phyloP scores from a whole-genome alignment of 495 filamentous ascomycete species.

The Xylaria palmicola region DNA sequence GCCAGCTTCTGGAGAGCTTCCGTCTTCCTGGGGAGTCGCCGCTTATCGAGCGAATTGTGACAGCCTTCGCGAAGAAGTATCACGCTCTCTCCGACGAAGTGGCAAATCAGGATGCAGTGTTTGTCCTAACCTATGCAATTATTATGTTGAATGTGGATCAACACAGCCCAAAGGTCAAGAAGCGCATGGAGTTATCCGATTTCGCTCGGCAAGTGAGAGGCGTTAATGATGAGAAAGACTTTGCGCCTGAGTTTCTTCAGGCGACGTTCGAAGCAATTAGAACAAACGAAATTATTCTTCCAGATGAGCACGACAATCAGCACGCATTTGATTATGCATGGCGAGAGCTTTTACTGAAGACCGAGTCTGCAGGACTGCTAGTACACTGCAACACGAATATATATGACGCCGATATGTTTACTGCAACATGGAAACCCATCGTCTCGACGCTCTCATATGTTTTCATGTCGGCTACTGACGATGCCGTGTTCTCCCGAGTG shows the following conservation, averaged over 20 bases:
- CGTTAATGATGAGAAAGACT: conserved; percentile 83
- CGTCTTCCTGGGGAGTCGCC: conserved; percentile 89
- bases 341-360: conserved; percentile 89
- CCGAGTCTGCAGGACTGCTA: conserved; percentile 69
- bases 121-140: conserved; percentile 89
- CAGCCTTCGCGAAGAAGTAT: conserved; percentile 82
- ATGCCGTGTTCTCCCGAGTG: conserved; percentile 91
- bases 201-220: conserved; percentile 88
- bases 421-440: conserved; percentile 91
- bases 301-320: conserved; percentile 94
- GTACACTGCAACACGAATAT: conserved; percentile 87
- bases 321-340: conserved; percentile 96
- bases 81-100: conserved; percentile 76
- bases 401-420: conserved; percentile 97
- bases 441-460: conserved; percentile 95
- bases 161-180: conserved; percentile 91
- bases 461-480: conserved; percentile 97
- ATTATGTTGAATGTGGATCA: conserved; percentile 95
- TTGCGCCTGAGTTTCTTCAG: conserved; percentile 80
- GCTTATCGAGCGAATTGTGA: conserved; percentile 91
- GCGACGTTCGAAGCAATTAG: conserved; percentile 90
- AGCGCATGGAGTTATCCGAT: conserved; percentile 76
- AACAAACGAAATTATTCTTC: conserved; percentile 90
- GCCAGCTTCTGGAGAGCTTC: conserved; percentile 87
- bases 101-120: conserved; percentile 84